A percentile compares a stretch with the other conserved stretches of the same genome.
phyloP scores from a whole-genome alignment of 1,284 basidiomycete species.

The Apiotrichum sp. region DNA sequence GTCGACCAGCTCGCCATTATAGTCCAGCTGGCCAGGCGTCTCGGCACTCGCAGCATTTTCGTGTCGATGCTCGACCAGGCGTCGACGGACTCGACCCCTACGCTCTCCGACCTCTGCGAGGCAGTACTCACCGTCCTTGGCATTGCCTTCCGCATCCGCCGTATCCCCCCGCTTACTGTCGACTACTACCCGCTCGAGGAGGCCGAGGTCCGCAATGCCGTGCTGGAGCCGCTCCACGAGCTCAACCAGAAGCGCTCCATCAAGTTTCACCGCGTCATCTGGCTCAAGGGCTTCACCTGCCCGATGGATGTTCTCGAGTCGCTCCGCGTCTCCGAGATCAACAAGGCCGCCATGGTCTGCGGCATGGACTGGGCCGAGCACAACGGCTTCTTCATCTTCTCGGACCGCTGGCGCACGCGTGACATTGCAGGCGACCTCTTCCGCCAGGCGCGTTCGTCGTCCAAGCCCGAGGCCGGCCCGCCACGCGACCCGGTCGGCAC shows the following conservation, averaged over 20 bases:
- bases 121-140: conserved; percentile 83
- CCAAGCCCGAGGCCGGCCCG: conserved; percentile 80
- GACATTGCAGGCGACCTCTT: conserved; percentile 95
- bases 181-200: conserved; percentile 94
- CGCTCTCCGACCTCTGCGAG: conserved; percentile 83
- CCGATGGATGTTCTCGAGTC: conserved; percentile 93
- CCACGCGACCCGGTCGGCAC: conserved; percentile 75
- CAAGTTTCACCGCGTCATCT: conserved; percentile 80
- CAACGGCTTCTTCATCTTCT: conserved; percentile 92
- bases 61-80: conserved; percentile 95
- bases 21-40: conserved; percentile 80
- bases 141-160: conserved; percentile 79
- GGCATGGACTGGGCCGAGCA: conserved; percentile 99
- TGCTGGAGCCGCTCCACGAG: conserved; percentile 81
- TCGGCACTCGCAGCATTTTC: conserved; percentile 80
- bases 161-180: conserved; percentile 78
- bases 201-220: conserved; percentile 83
- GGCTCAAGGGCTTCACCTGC: conserved; percentile 95
- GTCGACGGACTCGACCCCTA: conserved; percentile 85
- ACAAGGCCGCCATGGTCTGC: conserved; percentile 91
- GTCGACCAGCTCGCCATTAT: conserved; percentile 94
- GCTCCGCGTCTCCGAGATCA: conserved; percentile 76
- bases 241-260: conserved; percentile 67
- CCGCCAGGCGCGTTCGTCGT: conserved; percentile 85
- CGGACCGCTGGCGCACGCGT: conserved; percentile 89